Conservation (phyloP, 257 asterid species). For the Penstemon newberryi region DNA sequence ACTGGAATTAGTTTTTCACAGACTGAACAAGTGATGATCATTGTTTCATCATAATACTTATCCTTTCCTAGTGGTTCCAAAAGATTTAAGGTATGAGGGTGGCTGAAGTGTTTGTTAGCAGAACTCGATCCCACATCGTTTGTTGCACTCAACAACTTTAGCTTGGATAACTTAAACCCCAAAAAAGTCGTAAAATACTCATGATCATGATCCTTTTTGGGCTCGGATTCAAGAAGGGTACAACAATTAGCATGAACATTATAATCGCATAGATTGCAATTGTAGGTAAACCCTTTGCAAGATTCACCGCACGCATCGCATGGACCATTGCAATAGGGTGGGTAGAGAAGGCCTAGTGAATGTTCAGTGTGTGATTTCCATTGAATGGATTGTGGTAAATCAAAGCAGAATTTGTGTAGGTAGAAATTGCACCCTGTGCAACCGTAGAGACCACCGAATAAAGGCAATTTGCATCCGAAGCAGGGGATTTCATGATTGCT, state of each 20-base stretch:
- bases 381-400: slow-evolving; percentile 31
- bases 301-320: slow-evolving; percentile 39
- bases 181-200: not conserved
- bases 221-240: not conserved
- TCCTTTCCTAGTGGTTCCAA: too few species aligned
- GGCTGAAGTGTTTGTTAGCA: too few species aligned
- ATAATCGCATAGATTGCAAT: slow-evolving; percentile 35
- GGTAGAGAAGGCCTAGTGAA: slow-evolving; percentile 18
- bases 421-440: slow-evolving; percentile 43
- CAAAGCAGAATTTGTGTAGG: slow-evolving; percentile 44
- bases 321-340: slow-evolving; percentile 24
- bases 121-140: not conserved
- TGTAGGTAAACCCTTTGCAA: slow-evolving; percentile 34
- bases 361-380: slow-evolving; percentile 43
- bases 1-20: too few species aligned
- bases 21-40: too few species aligned
- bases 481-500: slow-evolving; percentile 29
- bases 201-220: slow-evolving; percentile 22
- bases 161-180: not conserved
- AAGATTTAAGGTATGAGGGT: too few species aligned
- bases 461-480: slow-evolving; percentile 38
- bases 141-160: not conserved
- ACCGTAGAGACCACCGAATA: slow-evolving; percentile 31
- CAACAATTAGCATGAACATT: slow-evolving; percentile 28
- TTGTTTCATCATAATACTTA: too few species aligned